Evolutionary conservation across 1,284 basidiomycete species (phyloP).

Genomic region (Moesziomyces globuligerus): DNA sequence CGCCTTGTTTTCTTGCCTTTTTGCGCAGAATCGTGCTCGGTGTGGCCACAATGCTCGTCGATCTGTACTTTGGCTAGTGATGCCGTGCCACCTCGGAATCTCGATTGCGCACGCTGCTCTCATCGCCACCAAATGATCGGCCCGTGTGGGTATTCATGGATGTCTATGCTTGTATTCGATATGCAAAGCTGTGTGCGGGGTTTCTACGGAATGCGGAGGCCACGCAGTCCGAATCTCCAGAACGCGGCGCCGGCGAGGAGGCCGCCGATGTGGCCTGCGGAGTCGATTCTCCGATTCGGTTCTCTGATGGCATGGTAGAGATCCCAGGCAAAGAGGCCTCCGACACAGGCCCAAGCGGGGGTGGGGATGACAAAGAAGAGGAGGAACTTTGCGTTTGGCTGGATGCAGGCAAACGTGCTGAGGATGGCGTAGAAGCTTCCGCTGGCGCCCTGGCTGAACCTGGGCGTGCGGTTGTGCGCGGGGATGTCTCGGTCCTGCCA

Average conservation of each 20-base stretch:
- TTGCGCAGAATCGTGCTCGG: conserved; percentile 70
- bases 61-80: conserved; percentile 61
- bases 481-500: too few relatives aligned
- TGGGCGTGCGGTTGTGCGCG: too few relatives aligned
- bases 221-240: conserved; percentile 33
- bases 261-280: conserved; percentile 82
- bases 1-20: too few relatives aligned
- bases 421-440: conserved; percentile 75
- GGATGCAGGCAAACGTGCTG: conserved; percentile 77
- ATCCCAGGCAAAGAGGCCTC: conserved; percentile 80
- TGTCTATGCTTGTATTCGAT: too few relatives aligned
- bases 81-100: too few relatives aligned
- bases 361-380: conserved; percentile 79
- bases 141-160: too few relatives aligned
- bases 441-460: conserved; percentile 40
- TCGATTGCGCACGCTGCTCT: too few relatives aligned
- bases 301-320: conserved; percentile 71
- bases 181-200: background rate
- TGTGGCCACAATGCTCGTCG: conserved; percentile 65
- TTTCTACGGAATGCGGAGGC: conserved; percentile 11
- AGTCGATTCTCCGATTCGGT: conserved; percentile 72
- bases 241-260: conserved; percentile 74
- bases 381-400: conserved; percentile 77
- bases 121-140: too few relatives aligned
- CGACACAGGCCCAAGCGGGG: conserved; percentile 82